Conservation (phyloP, 202 grass and related monocot species). For the Dendrocalamus latiflorus region DNA sequence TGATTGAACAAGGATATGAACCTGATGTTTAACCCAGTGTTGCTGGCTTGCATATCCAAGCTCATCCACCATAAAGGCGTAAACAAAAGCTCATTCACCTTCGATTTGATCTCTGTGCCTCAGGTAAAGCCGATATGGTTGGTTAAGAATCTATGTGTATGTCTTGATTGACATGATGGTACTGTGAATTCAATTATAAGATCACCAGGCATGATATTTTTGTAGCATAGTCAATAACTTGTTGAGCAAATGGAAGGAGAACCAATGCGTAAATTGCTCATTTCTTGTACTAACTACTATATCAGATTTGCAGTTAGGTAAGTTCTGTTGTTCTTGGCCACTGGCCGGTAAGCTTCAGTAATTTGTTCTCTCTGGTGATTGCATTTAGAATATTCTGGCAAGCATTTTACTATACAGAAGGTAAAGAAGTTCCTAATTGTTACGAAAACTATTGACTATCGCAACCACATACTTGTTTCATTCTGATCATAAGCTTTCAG, state of each 20-base stretch:
- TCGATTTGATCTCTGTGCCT: constrained; percentile 23
- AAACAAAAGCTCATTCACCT: constrained; percentile 25
- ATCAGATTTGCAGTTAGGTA: not conserved
- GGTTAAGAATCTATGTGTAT: constrained; percentile 4
- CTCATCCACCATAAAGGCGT: constrained; percentile 6
- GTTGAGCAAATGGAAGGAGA: not conserved
- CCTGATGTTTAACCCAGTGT: constrained; percentile 18
- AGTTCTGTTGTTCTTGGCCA: not conserved
- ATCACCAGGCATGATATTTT: not conserved
- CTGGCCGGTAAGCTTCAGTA: not conserved
- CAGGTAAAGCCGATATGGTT: constrained; percentile 30
- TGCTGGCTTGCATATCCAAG: constrained; percentile 19
- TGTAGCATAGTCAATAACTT: not conserved
- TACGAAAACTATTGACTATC: not conserved
- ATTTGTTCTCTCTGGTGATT: not conserved
- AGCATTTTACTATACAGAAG: not conserved
- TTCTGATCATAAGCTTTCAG: not conserved
- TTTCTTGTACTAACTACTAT: not conserved
- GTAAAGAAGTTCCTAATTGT: not conserved
- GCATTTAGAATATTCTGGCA: not conserved
- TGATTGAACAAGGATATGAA: constrained; percentile 33
- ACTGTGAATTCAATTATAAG: not conserved
- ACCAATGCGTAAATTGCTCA: not conserved
- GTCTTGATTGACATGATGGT: not conserved
- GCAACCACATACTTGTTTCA: not conserved